These are phyloP conservation scores for Arthrobotrys entomopaga DNA, from an alignment of 2,329 filamentous ascomycete species.

Conservation along the genomic window DNA sequence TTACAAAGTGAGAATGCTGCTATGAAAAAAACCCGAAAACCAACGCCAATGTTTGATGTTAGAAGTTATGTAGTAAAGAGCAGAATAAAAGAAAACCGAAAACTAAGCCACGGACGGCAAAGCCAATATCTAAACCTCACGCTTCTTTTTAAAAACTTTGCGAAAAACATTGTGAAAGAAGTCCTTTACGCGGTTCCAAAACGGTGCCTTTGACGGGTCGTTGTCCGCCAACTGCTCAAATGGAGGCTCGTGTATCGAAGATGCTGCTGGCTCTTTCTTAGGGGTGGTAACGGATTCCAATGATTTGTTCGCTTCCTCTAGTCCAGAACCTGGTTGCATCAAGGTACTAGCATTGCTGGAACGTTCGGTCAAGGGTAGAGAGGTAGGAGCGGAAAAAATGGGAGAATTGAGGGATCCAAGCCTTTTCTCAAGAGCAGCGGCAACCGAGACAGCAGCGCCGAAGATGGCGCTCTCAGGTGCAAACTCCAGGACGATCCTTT, in stretches of 20 bases:
- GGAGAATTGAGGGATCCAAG: constrained; percentile 4
- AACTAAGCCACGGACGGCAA: background rate
- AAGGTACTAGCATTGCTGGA: constrained; percentile 51
- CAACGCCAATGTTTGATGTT: constrained; percentile 29
- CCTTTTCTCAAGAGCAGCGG: constrained; percentile 32
- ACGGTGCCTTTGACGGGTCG: constrained; percentile 10
- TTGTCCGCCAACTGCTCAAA: constrained; percentile 7
- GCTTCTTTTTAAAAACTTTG: constrained; percentile 36
- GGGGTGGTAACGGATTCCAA: constrained; percentile 6
- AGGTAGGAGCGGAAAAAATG: constrained; percentile 15
- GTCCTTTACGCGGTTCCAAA: constrained; percentile 21
- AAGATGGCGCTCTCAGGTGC: constrained; percentile 47
- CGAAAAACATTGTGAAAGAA: constrained; percentile 27
- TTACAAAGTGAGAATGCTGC: constrained; percentile 2
- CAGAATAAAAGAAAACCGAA: background rate
- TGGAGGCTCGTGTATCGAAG: constrained; percentile 1
- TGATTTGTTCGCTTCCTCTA: constrained; percentile 27
- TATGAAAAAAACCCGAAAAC: constrained; percentile 5
- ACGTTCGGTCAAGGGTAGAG: constrained; percentile 34
- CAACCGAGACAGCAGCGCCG: constrained; percentile 47
- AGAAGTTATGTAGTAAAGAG: constrained; percentile 13
- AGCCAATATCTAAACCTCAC: background rate
- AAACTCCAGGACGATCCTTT: constrained; percentile 42
- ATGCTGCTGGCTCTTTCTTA: constrained; percentile 14
- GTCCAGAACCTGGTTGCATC: constrained; percentile 16